Percentiles rank a stretch among this genome's conserved stretches.
These are phyloP conservation scores for Euphorbia corollata DNA, from an alignment of 441 rosid genomes.

Conservation along the genomic window DNA sequence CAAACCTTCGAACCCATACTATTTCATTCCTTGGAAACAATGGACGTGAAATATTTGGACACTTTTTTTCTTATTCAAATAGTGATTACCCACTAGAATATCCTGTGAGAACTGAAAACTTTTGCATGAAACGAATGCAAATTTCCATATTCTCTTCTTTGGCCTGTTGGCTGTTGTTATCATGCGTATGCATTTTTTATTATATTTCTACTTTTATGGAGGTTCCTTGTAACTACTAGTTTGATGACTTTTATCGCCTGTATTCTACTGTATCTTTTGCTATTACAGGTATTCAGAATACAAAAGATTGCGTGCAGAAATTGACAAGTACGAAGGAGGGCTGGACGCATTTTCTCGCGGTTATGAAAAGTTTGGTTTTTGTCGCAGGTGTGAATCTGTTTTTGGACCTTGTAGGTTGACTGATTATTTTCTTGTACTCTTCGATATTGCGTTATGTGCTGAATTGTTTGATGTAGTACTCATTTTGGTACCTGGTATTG, in stretches of 20 bases:
- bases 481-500: background rate
- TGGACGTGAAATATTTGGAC: background rate
- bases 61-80: background rate
- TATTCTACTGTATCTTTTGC: background rate
- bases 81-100: background rate
- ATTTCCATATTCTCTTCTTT: background rate
- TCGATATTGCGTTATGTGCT: constrained; percentile 1
- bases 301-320: constrained; percentile 60
- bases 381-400: constrained; percentile 49
- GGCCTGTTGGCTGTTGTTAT: background rate
- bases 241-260: background rate
- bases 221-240: background rate
- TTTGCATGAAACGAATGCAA: background rate
- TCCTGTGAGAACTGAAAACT: background rate
- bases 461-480: background rate
- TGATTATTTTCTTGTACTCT: background rate
- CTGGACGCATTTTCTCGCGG: constrained; percentile 90
- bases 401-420: constrained; percentile 9
- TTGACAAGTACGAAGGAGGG: constrained; percentile 83
- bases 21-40: background rate
- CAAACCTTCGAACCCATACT: background rate
- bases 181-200: background rate
- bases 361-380: constrained; percentile 85
- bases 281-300: constrained; percentile 57
- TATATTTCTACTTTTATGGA: background rate